phyloP scores from a whole-genome alignment of 176 grass and related monocot genomes.

The Oryza glumipatula region DNA sequence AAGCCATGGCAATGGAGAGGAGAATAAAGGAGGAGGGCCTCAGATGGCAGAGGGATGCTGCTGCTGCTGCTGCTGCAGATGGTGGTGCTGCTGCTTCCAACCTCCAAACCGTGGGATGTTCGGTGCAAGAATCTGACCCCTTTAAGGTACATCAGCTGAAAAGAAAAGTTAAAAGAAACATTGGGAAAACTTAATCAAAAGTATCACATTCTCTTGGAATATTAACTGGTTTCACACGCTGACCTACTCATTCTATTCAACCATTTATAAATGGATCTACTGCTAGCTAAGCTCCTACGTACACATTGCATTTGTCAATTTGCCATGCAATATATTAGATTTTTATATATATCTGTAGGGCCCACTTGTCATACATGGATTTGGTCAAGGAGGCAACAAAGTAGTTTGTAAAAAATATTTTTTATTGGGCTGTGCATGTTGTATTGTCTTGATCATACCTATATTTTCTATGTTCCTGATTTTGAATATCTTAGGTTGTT shows the following conservation, averaged over 20 bases:
- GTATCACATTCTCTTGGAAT: conserved; percentile 29
- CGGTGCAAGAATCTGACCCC: conserved; percentile 72
- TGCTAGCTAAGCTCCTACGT: not conserved
- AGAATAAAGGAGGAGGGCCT: conserved; percentile 76
- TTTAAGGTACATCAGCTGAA: conserved; percentile 73
- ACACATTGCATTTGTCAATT: not conserved
- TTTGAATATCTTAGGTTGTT: not conserved
- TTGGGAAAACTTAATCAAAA: conserved; percentile 39
- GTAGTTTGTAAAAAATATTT: not conserved
- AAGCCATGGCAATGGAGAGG: conserved; percentile 57
- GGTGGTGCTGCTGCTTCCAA: conserved; percentile 46
- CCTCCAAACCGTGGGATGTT: conserved; percentile 57
- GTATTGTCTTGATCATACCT: conserved; percentile 23
- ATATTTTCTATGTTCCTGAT: conserved; percentile 4
- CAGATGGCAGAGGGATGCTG: conserved; percentile 68
- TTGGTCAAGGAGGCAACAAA: not conserved
- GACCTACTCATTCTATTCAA: conserved; percentile 6
- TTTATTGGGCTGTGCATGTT: not conserved
- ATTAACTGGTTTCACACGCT: conserved; percentile 39
- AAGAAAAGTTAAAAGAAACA: conserved; percentile 21
- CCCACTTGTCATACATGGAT: not conserved
- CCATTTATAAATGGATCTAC: not conserved
- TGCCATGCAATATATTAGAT: not conserved
- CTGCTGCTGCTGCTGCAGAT: not conserved
- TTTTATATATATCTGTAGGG: not conserved